These are phyloP conservation scores for Spongiforma sp. DNA, from an alignment of 1,284 basidiomycete genomes.

Conservation along the genomic window DNA sequence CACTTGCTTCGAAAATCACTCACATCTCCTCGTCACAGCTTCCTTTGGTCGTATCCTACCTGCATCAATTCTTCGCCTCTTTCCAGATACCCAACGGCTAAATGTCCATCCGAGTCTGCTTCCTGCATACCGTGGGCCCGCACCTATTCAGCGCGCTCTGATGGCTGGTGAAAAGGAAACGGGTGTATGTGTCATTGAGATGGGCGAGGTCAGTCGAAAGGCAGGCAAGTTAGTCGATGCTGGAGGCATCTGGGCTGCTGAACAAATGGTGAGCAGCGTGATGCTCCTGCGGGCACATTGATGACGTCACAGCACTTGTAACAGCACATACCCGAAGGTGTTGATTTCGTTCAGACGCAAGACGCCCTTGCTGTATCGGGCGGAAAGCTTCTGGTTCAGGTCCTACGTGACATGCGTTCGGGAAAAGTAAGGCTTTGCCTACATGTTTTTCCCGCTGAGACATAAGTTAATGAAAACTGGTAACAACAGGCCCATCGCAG, in stretches of 20 bases:
- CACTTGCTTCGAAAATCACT: constrained; percentile 21
- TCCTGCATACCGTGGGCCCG: constrained; percentile 89
- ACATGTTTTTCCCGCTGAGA: constrained; percentile 36
- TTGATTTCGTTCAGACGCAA: constrained; percentile 62
- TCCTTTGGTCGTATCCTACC: constrained; percentile 90
- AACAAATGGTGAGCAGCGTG: constrained; percentile 38
- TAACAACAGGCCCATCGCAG: constrained; percentile 46
- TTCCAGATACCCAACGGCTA: constrained; percentile 67
- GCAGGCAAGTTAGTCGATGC: constrained; percentile 46
- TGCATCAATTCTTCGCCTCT: constrained; percentile 55
- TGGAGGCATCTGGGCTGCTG: constrained; percentile 61
- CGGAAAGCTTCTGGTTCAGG: constrained; percentile 66
- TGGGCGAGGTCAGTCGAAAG: constrained; percentile 44
- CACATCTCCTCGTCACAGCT: constrained; percentile 83
- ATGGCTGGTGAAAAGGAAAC: constrained; percentile 49
- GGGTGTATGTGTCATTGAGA: constrained; percentile 64
- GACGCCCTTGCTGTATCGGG: constrained; percentile 69
- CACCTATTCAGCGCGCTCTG: constrained; percentile 90
- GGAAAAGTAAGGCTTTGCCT: constrained; percentile 41
- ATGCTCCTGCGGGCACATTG: constrained; percentile 25
- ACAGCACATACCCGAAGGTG: constrained; percentile 33
- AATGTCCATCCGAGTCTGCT: constrained; percentile 95
- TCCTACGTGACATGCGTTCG: constrained; percentile 65
- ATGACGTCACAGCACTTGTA: constrained; percentile 67
- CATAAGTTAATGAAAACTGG: constrained; percentile 2